Conservation (phyloP, 2,329 filamentous ascomycete genomes). For the Cladosporium sp. region DNA sequence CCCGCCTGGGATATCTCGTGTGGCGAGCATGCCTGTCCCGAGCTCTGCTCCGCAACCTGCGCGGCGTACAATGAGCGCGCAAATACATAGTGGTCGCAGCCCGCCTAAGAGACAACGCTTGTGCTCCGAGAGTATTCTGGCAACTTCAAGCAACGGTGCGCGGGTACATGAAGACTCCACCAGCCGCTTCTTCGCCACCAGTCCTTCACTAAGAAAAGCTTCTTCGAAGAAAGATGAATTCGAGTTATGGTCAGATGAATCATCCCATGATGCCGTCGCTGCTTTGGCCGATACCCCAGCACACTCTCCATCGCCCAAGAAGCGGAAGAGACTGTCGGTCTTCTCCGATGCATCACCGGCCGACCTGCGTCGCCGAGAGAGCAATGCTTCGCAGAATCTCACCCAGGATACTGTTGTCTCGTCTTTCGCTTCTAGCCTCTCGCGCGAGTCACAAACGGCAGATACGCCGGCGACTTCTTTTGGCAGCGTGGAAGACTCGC, state of each 20-base stretch:
- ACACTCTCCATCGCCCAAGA: slow-evolving; percentile 25
- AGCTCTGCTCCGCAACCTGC: slow-evolving; percentile 45
- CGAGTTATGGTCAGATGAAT: slow-evolving; percentile 51
- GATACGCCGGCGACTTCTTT: slow-evolving; percentile 32
- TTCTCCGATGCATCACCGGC: slow-evolving; percentile 25
- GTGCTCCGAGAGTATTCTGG: slow-evolving; percentile 43
- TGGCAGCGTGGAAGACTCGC: slow-evolving; percentile 20
- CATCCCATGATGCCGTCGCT: slow-evolving; percentile 45
- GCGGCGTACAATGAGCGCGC: slow-evolving; percentile 39
- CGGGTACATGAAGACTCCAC: slow-evolving; percentile 35
- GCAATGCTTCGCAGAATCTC: slow-evolving; percentile 12
- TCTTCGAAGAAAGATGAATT: slow-evolving; percentile 42
- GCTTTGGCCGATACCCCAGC: slow-evolving; percentile 29
- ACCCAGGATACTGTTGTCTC: slow-evolving; percentile 15
- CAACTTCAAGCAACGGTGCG: slow-evolving; percentile 30
- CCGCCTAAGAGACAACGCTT: slow-evolving; percentile 47
- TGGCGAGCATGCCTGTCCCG: slow-evolving; percentile 32
- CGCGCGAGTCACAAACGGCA: slow-evolving; percentile 13
- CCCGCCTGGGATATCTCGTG: slow-evolving; percentile 16
- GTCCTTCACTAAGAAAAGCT: slow-evolving; percentile 37
- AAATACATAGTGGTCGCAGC: slow-evolving; percentile 29
- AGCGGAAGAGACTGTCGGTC: slow-evolving; percentile 33
- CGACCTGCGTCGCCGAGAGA: background rate
- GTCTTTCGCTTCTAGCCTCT: slow-evolving; percentile 16
- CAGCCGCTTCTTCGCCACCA: slow-evolving; percentile 49